Evolutionary conservation across 2,329 filamentous ascomycete species (phyloP).

Genomic region (Ophiostoma australiae): DNA sequence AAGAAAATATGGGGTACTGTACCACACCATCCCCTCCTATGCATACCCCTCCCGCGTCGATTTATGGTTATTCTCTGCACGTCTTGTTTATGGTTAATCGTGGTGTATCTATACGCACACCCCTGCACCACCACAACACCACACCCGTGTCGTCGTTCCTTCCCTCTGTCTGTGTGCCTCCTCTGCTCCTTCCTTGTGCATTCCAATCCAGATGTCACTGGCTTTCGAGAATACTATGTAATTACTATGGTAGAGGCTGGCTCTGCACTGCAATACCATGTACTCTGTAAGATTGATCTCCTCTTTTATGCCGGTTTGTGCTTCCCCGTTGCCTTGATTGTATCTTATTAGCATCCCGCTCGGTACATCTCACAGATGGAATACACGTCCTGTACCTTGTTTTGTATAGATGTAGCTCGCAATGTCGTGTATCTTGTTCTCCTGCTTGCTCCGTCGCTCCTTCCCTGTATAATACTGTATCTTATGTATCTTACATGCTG

Average conservation of each 20-base stretch:
- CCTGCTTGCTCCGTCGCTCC: not conserved
- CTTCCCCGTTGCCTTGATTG: constrained; percentile 9
- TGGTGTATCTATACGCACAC: not conserved
- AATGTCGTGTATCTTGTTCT: constrained; percentile 1
- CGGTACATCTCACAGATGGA: not conserved
- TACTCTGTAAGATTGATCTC: not conserved
- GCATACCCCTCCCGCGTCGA: not conserved
- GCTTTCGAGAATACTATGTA: not conserved
- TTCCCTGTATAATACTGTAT: not conserved
- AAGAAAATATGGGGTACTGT: not conserved
- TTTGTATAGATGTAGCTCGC: constrained; percentile 10
- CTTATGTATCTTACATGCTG: too few relatives aligned
- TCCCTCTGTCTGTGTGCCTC: not conserved
- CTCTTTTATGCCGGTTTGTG: constrained; percentile 16
- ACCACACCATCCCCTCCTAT: not conserved
- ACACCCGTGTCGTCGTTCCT: not conserved
- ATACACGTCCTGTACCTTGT: not conserved
- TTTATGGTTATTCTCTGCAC: not conserved
- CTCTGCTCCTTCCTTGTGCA: not conserved
- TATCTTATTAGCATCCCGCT: not conserved
- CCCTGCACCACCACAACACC: not conserved
- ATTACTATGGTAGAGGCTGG: too few relatives aligned
- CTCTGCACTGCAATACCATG: too few relatives aligned
- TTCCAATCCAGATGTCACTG: not conserved
- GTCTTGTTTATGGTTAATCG: constrained; percentile 1